phyloP scores from a whole-genome alignment of 805 yeast genomes.

The Candida krabiensis region DNA sequence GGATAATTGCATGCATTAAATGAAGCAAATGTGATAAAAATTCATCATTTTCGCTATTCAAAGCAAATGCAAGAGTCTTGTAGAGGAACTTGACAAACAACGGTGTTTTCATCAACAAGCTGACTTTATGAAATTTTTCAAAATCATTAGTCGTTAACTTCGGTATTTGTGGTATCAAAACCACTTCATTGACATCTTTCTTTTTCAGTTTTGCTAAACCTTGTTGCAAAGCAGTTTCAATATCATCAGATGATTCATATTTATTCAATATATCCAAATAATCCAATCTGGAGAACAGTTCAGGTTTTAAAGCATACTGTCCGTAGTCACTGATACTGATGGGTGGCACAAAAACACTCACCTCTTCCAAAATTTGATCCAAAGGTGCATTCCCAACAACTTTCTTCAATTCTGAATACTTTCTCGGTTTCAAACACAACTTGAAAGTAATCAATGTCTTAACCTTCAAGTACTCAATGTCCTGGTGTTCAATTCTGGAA shows the following conservation, averaged over 20 bases:
- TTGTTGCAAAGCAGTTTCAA: conserved; percentile 46
- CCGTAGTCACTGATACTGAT: conserved; percentile 68
- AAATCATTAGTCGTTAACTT: conserved; percentile 28
- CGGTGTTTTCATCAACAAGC: conserved; percentile 49
- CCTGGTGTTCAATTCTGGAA: conserved; percentile 14
- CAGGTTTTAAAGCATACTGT: conserved; percentile 55
- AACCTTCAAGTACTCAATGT: conserved; percentile 23
- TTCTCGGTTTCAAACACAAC: conserved; percentile 50
- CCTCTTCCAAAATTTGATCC: conserved; percentile 55
- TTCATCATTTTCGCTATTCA: conserved; percentile 50
- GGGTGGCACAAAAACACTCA: conserved; percentile 64
- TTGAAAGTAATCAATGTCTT: conserved; percentile 47
- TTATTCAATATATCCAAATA: conserved; percentile 54
- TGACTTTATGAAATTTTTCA: conserved; percentile 40
- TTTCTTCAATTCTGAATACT: conserved; percentile 49
- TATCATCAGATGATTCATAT: conserved; percentile 49
- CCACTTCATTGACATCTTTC: conserved; percentile 40
- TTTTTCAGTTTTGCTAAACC: conserved; percentile 40
- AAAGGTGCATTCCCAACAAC: conserved; percentile 31
- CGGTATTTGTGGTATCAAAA: conserved; percentile 47
- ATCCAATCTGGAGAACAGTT: conserved; percentile 49
- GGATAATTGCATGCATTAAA: conserved; percentile 62
- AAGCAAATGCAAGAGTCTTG: conserved; percentile 55
- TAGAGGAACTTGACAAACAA: conserved; percentile 57
- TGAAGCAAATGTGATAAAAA: conserved; percentile 64